phyloP scores from a whole-genome alignment of 305 asterid genomes.

The Nicotiana rustica region DNA sequence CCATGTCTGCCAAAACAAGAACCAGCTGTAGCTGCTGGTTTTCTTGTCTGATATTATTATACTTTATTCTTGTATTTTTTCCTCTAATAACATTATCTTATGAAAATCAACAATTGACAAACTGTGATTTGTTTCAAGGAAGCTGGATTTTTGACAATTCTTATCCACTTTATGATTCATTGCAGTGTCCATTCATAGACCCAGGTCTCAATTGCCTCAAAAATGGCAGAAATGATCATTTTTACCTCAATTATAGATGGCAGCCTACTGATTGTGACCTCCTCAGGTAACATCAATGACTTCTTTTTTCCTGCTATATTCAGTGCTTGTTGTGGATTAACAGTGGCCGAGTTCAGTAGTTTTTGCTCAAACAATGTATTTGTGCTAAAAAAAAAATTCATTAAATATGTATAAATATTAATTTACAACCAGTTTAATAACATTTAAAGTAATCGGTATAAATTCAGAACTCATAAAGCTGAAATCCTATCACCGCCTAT shows the following conservation, averaged over 20 bases:
- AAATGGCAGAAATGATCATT: conserved; percentile 62
- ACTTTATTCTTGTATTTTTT: neutral
- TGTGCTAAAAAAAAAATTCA: too few species aligned
- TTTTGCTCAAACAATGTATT: too few species aligned
- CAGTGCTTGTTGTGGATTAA: too few species aligned
- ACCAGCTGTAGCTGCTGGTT: neutral
- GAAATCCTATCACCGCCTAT: too few species aligned
- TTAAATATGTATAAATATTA: too few species aligned
- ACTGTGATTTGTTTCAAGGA: conserved; percentile 50
- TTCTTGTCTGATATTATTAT: neutral
- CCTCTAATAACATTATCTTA: neutral
- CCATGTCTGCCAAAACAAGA: neutral
- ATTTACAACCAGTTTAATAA: too few species aligned
- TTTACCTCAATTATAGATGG: conserved; percentile 68
- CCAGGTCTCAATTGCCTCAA: conserved; percentile 65
- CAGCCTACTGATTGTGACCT: conserved; percentile 59
- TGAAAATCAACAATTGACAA: conserved; percentile 21
- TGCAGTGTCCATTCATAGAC: conserved; percentile 64
- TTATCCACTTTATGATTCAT: conserved; percentile 50
- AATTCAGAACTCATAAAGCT: too few species aligned
- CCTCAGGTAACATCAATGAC: conserved; percentile 45
- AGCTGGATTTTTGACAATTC: conserved; percentile 52
- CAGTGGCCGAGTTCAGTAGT: too few species aligned
- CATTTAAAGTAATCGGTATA: too few species aligned
- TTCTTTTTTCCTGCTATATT: neutral